Evolutionary conservation across 129 eudicot species (phyloP), one percentile per base, ranked within the genome.

Genomic region (Smallanthus sonchifolius): DNA sequence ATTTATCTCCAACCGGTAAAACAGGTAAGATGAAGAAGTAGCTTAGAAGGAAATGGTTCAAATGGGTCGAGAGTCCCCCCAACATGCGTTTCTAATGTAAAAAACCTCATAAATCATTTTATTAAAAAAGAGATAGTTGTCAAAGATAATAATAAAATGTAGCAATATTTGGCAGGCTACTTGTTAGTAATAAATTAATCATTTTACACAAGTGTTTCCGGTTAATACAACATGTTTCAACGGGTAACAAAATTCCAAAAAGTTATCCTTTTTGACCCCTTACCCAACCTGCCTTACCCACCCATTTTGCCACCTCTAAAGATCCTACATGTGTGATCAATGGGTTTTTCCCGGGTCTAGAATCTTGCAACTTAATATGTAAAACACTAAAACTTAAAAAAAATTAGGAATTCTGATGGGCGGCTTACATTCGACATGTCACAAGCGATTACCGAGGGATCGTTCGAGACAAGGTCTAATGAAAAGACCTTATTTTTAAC

Each of bases 391-490:
- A 24, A 24, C 30, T 24, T 20, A 49, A 48, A 16, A 14, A 38
- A 67, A 7, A 17, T 65, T 24, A 61, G 17, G 17, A 52, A 56
- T 39, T 28, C 36, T 42, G 16, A 38, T 36, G 28, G 37, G 64
- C 63, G 40, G 75, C 90, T 74, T 84, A 90, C 98, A 40, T 83
- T 86, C 37, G 98, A 81, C 98, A 93, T 93, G 80, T 93, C 98
- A 77, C 98, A 90, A 42, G 96, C 98, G 44, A 87, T 87, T 16
- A 93, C 98, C 2, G 95, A 93, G 67, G 98, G 92, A 67, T 90
- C 90, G 6, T 85, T 81, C 45, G 98, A 77, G 72, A 93, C 92
- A 39, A 93, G 96, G 84, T 93, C 98, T 75, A 93, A 65, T 62
- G 98, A 93, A 74, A 68, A 88, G 73, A 93, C 98, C 77, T 93